Percentiles rank a stretch among this genome's conserved stretches.
Evolutionary conservation across 805 yeast genomes (phyloP).

Genomic region (Barnettozyma pratensis): DNA sequence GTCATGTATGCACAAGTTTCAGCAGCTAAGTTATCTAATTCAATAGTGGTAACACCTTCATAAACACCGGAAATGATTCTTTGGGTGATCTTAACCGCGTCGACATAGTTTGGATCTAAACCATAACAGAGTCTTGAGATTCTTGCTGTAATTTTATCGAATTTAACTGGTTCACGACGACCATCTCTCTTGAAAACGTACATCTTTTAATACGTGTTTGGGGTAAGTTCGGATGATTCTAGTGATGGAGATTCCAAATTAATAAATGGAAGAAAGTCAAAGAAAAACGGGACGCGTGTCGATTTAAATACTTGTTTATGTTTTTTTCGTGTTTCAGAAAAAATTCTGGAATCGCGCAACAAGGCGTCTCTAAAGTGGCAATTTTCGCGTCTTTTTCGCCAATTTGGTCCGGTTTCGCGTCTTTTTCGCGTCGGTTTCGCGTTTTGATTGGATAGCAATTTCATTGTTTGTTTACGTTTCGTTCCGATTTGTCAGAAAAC

Average conservation of each 20-base stretch:
- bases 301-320: conserved; percentile 4
- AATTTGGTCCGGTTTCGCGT: not conserved
- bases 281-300: conserved; percentile 8
- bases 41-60: conserved; percentile 93
- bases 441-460: conserved; percentile 5
- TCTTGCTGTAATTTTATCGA: conserved; percentile 94
- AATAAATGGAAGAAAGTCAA: not conserved
- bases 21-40: conserved; percentile 79
- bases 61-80: conserved; percentile 94
- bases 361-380: not conserved
- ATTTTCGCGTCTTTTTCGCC: conserved; percentile 6
- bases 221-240: not conserved
- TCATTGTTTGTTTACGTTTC: conserved; percentile 4
- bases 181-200: conserved; percentile 91
- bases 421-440: conserved; percentile 10
- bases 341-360: conserved; percentile 1
- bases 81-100: conserved; percentile 94
- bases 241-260: not conserved
- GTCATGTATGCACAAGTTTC: conserved; percentile 98
- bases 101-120: conserved; percentile 84
- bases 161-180: conserved; percentile 88
- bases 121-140: conserved; percentile 93
- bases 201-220: conserved; percentile 35
- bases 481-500: not conserved
- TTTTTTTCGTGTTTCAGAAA: not conserved